Base-by-base conservation (phyloP, 2,329 filamentous ascomycete species). In the Colletotrichum sp. region DNA sequence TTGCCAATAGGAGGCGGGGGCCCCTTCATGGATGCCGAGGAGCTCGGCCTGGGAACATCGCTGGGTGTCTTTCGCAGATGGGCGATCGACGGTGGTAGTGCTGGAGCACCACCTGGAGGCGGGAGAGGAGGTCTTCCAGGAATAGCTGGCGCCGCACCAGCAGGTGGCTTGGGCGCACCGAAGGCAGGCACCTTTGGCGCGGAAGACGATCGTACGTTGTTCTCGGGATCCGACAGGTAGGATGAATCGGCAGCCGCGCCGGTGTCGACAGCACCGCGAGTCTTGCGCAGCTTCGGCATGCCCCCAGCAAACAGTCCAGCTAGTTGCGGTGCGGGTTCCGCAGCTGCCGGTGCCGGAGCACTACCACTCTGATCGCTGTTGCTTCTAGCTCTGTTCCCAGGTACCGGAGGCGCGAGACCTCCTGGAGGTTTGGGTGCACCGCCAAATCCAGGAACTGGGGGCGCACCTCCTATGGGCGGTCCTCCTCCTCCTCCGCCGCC, bases 211-310 rank as follows among this genome's bases (percentile, higher is more conserved):
- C 76, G 73, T 18, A 71, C 65, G 14, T 76, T 89, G 9, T 90
- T 89, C 81, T 96, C 95, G n/a, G 94, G 92, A 81, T 98, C 96
- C 74, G 95, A 96, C 69, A 94, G 86, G 82, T 96, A 96, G 75
- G 95, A 92, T 36, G 95, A 91, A 78, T 92, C 92, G 77, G 80
- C 74, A 52, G 80, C 82, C 10, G 85, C 85, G 72, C 88, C 94
- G 2, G 94, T 96, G 84, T 95, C 90, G 74, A 96, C 88, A 52
- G 94, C 94, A 63, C 95, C 96, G 71, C 95, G 94, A 4, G 93
- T 90, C 87, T 97, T 98, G 83, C 95, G 94, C 81, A 99, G 84
- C 86, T 98, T 98, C 4, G 97, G 97, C 91, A 98, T 98, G 48
- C 96, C 97, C 43, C 95, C 96, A 2, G 95, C 95, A 82, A 99